Evolutionary conservation across 495 filamentous ascomycete genomes (phyloP).

Genomic region (Penicillium antarcticum): DNA sequence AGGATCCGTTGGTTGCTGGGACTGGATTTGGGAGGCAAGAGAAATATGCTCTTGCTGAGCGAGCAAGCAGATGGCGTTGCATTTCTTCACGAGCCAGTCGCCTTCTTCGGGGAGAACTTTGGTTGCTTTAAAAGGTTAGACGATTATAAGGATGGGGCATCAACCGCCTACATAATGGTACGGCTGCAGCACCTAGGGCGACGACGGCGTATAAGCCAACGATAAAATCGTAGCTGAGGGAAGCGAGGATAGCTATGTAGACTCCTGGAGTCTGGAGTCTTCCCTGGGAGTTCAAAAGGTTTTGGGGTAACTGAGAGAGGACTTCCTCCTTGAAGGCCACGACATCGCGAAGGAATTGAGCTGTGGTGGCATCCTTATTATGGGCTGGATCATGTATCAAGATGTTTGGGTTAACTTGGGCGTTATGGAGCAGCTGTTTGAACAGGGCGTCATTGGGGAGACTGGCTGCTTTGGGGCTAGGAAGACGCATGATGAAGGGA

Average conservation of each 20-base stretch:
- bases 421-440: background rate
- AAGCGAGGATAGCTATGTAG: background rate
- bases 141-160: background rate
- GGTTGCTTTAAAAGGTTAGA: background rate
- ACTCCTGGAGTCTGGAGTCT: background rate
- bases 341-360: background rate
- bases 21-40: background rate
- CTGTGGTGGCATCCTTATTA: background rate
- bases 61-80: background rate
- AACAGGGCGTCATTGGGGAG: background rate
- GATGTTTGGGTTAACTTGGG: background rate
- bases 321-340: background rate
- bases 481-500: too few relatives aligned
- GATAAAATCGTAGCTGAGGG: background rate
- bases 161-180: background rate
- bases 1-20: background rate
- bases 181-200: background rate
- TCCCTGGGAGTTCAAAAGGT: background rate
- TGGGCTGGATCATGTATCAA: background rate
- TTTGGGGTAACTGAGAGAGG: background rate
- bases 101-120: background rate
- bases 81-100: background rate
- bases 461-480: background rate
- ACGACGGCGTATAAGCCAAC: background rate
- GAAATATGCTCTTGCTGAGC: background rate